These are phyloP conservation scores for Heliamphora pulchella DNA, from an alignment of 179 eudicot species.

Conservation along the genomic window DNA sequence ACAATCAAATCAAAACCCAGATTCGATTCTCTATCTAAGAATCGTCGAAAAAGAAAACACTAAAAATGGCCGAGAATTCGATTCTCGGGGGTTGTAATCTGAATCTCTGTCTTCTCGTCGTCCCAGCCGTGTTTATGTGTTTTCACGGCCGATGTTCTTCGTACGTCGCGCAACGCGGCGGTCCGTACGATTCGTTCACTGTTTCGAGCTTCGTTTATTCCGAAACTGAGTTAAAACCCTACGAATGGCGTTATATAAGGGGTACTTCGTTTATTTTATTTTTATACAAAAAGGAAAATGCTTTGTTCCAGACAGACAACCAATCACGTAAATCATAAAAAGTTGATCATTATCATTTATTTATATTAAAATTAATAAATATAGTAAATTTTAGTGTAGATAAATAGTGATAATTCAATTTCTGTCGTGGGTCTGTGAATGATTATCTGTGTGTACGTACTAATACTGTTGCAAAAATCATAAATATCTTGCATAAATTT, in stretches of 20 bases:
- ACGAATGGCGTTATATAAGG: constrained; percentile 81
- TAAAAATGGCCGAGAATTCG: constrained; percentile 23
- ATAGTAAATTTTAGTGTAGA: too few species aligned
- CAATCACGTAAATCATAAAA: too few species aligned
- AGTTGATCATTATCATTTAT: too few species aligned
- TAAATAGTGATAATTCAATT: too few species aligned
- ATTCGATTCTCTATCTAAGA: neutral
- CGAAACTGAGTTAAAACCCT: constrained; percentile 57
- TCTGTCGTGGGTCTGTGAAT: too few species aligned
- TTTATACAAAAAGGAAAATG: too few species aligned
- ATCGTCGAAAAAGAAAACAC: neutral
- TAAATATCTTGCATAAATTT: too few species aligned
- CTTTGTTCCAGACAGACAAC: too few species aligned
- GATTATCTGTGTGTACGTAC: too few species aligned
- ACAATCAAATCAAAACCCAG: too few species aligned
- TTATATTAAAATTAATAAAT: neutral
- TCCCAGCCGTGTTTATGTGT: neutral
- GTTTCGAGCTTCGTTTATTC: constrained; percentile 67
- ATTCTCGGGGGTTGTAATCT: constrained; percentile 23
- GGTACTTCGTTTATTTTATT: constrained; percentile 27
- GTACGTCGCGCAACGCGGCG: constrained; percentile 10
- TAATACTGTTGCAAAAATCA: too few species aligned
- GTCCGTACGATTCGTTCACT: constrained; percentile 39
- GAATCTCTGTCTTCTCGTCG: constrained; percentile 15
- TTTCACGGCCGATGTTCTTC: constrained; percentile 18